Conservation (phyloP, 2,329 filamentous ascomycete genomes). For the Xylariaceae sp. region DNA sequence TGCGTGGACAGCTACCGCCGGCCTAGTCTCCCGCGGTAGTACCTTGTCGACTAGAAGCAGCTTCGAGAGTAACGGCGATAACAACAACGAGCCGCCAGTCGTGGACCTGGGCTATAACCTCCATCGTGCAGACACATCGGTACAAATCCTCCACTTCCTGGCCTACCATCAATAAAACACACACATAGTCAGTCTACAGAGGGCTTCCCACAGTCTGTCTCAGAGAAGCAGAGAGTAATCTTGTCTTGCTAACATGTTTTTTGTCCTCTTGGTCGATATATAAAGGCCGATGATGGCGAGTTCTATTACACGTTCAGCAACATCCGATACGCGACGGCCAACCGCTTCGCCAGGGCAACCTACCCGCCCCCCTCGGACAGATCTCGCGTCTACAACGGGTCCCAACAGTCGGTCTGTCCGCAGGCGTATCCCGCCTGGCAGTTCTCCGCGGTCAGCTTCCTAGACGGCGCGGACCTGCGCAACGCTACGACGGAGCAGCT, state of each 20-base stretch:
- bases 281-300: too few relatives aligned
- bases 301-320: background rate
- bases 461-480: background rate
- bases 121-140: background rate
- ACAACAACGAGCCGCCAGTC: background rate
- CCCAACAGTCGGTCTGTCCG: background rate
- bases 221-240: too few relatives aligned
- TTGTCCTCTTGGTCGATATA: too few relatives aligned
- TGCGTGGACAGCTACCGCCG: background rate
- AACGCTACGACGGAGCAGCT: slow-evolving; percentile 1
- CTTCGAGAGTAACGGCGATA: background rate
- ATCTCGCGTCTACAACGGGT: background rate
- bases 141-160: background rate
- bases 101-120: background rate
- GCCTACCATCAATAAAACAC: background rate
- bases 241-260: too few relatives aligned
- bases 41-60: background rate
- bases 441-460: background rate
- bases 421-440: slow-evolving; percentile 3
- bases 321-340: slow-evolving; percentile 2
- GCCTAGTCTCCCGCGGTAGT: background rate
- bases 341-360: background rate
- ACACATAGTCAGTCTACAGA: background rate
- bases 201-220: too few relatives aligned
- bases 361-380: background rate